phyloP scores from a whole-genome alignment of 495 filamentous ascomycete genomes.

The Neurospora terricola region DNA sequence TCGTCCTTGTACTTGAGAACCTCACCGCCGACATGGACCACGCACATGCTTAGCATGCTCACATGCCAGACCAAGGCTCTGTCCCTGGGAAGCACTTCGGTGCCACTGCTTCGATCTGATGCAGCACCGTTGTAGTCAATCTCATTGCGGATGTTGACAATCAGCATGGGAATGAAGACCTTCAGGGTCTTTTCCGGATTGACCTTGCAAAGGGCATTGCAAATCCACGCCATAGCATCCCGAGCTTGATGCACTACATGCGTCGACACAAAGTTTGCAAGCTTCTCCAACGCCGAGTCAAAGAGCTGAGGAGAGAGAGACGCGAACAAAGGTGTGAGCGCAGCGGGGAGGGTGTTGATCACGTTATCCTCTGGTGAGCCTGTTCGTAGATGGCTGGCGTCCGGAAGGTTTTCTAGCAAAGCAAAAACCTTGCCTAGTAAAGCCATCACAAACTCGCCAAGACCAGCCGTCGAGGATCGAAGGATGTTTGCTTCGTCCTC shows the following conservation, averaged over 20 bases:
- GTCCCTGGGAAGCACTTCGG: slow-evolving; percentile 87
- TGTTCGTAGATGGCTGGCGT: slow-evolving; percentile 73
- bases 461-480: slow-evolving; percentile 89
- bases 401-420: slow-evolving; percentile 87
- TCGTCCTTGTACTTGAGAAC: slow-evolving; percentile 81
- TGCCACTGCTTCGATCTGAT: slow-evolving; percentile 84
- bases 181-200: slow-evolving; percentile 87
- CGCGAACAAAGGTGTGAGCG: slow-evolving; percentile 82
- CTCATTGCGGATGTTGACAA: slow-evolving; percentile 85
- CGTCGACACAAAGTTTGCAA: slow-evolving; percentile 83
- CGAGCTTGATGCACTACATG: slow-evolving; percentile 96
- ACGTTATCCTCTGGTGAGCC: slow-evolving; percentile 95
- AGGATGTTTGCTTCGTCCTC: slow-evolving; percentile 82
- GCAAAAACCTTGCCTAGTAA: slow-evolving; percentile 93
- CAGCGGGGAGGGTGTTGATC: slow-evolving; percentile 88
- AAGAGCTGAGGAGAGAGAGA: slow-evolving; percentile 89
- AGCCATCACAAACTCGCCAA: slow-evolving; percentile 82
- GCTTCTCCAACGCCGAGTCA: slow-evolving; percentile 82
- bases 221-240: slow-evolving; percentile 98
- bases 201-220: slow-evolving; percentile 89
- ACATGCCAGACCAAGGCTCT: slow-evolving; percentile 92
- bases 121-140: slow-evolving; percentile 97
- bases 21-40: slow-evolving; percentile 87
- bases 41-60: slow-evolving; percentile 95
- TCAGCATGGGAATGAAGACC: slow-evolving; percentile 78